Evolutionary conservation across 2,329 filamentous ascomycete species (phyloP).

Genomic region (Colletotrichum trifolii): DNA sequence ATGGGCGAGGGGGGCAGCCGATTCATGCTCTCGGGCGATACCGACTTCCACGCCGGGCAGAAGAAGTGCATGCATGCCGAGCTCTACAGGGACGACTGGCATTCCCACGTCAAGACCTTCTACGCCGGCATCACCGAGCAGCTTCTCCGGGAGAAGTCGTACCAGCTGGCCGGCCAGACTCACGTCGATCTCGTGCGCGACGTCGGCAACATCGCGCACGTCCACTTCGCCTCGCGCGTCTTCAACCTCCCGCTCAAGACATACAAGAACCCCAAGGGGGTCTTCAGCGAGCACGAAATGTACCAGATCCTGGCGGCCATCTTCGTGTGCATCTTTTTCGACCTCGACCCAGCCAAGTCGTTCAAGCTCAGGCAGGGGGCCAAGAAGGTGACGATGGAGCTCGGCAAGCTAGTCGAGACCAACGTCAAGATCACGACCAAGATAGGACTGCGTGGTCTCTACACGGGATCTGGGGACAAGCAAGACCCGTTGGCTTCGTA

Average conservation of each 20-base stretch:
- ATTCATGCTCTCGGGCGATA: constrained; percentile 68
- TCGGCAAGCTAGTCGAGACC: constrained; percentile 71
- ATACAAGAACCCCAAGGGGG: constrained; percentile 66
- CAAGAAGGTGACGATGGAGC: constrained; percentile 65
- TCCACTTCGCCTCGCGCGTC: constrained; percentile 70
- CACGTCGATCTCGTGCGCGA: constrained; percentile 77
- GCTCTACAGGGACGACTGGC: constrained; percentile 72
- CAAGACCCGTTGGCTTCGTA: constrained; percentile 69
- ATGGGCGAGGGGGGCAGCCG: constrained; percentile 65
- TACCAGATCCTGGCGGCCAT: constrained; percentile 73
- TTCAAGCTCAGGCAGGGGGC: constrained; percentile 72
- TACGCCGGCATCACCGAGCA: constrained; percentile 71
- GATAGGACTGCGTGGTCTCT: constrained; percentile 60
- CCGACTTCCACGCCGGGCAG: constrained; percentile 59
- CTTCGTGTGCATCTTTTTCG: constrained; percentile 73
- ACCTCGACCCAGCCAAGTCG: constrained; percentile 73
- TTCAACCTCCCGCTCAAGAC: constrained; percentile 78
- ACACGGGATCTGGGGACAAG: constrained; percentile 61
- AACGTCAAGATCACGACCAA: constrained; percentile 70
- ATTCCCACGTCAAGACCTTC: constrained; percentile 71
- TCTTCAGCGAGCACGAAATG: constrained; percentile 65
- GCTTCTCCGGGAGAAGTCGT: constrained; percentile 74
- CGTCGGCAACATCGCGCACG: constrained; percentile 74
- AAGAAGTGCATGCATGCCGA: constrained; percentile 65
- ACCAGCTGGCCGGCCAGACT: constrained; percentile 63